Percentiles rank a stretch among this genome's conserved stretches.
These are phyloP conservation scores for Aspergillus baeticus DNA, from an alignment of 495 filamentous ascomycete genomes.

Conservation along the genomic window DNA sequence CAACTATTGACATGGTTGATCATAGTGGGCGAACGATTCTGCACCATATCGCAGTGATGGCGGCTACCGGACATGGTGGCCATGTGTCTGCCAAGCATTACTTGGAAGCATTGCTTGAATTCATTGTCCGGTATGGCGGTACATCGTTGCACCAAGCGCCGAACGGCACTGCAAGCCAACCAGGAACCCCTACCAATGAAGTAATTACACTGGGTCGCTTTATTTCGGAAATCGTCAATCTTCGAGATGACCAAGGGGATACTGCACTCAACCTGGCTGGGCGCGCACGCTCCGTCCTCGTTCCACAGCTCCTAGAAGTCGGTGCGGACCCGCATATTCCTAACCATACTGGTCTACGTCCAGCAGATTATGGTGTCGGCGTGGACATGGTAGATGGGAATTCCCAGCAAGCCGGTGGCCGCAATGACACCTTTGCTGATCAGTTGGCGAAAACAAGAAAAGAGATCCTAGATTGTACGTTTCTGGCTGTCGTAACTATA, in stretches of 20 bases:
- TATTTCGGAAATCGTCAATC: conserved; percentile 94
- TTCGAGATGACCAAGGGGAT: conserved; percentile 87
- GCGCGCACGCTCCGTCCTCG: conserved; percentile 87
- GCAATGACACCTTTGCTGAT: conserved; percentile 56
- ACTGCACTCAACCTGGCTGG: conserved; percentile 93
- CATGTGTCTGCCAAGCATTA: conserved; percentile 83
- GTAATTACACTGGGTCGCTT: conserved; percentile 84
- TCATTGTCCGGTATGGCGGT: conserved; percentile 82
- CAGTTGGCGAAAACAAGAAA: conserved; percentile 57
- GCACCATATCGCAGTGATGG: conserved; percentile 94
- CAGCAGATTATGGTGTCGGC: conserved; percentile 89
- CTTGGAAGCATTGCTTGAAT: conserved; percentile 87
- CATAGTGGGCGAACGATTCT: conserved; percentile 85
- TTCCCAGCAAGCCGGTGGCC: conserved; percentile 47
- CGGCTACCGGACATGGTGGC: conserved; percentile 84
- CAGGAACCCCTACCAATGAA: conserved; percentile 39
- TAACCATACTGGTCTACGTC: conserved; percentile 81
- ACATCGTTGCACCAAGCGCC: conserved; percentile 51
- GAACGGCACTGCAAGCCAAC: conserved; percentile 28
- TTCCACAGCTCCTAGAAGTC: conserved; percentile 89
- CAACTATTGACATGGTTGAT: conserved; percentile 89
- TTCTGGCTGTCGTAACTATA: not conserved
- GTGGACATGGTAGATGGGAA: conserved; percentile 54
- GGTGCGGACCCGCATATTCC: conserved; percentile 85
- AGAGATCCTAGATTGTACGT: conserved; percentile 45